phyloP scores from a whole-genome alignment of 2,329 filamentous ascomycete genomes.

The Bipolaris cookei region DNA sequence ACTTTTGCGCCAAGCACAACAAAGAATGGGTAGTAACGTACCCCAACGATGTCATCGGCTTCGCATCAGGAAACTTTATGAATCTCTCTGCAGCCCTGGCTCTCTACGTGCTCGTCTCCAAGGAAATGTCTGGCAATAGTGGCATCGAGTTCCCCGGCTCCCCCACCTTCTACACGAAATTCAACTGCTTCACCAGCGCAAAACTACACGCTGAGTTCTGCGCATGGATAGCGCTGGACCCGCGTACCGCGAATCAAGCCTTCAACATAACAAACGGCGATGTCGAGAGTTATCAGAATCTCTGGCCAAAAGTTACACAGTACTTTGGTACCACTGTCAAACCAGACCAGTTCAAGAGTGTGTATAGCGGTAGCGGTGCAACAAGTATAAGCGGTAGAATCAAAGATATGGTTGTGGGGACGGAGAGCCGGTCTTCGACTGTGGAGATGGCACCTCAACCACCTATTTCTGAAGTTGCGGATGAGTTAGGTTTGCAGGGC shows the following conservation, averaged over 20 bases:
- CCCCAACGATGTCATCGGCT: slow-evolving; percentile 56
- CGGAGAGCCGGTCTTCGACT: background rate
- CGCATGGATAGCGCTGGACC: slow-evolving; percentile 42
- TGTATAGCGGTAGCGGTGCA: background rate
- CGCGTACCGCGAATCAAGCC: slow-evolving; percentile 48
- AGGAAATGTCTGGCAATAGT: slow-evolving; percentile 27
- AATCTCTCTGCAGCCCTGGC: slow-evolving; percentile 40
- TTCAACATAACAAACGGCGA: slow-evolving; percentile 56
- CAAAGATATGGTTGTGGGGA: background rate
- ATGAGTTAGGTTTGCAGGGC: slow-evolving; percentile 15
- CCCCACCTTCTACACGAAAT: slow-evolving; percentile 37
- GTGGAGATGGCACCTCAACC: slow-evolving; percentile 4
- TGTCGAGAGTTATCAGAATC: slow-evolving; percentile 50
- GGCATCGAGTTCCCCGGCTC: slow-evolving; percentile 37
- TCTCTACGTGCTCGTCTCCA: slow-evolving; percentile 37
- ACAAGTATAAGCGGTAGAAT: slow-evolving; percentile 22
- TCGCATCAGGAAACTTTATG: slow-evolving; percentile 50
- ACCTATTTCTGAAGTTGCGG: slow-evolving; percentile 28
- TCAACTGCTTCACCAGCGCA: slow-evolving; percentile 37
- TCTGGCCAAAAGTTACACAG: slow-evolving; percentile 52
- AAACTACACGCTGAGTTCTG: slow-evolving; percentile 41
- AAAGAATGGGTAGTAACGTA: slow-evolving; percentile 55
- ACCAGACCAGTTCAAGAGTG: slow-evolving; percentile 28
- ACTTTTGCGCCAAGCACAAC: slow-evolving; percentile 35
- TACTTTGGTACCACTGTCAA: slow-evolving; percentile 48